Percentiles rank a stretch among this genome's conserved stretches.
Evolutionary conservation across 2,329 filamentous ascomycete species (phyloP).

Genomic region (Fusarium brevicatenulatum): DNA sequence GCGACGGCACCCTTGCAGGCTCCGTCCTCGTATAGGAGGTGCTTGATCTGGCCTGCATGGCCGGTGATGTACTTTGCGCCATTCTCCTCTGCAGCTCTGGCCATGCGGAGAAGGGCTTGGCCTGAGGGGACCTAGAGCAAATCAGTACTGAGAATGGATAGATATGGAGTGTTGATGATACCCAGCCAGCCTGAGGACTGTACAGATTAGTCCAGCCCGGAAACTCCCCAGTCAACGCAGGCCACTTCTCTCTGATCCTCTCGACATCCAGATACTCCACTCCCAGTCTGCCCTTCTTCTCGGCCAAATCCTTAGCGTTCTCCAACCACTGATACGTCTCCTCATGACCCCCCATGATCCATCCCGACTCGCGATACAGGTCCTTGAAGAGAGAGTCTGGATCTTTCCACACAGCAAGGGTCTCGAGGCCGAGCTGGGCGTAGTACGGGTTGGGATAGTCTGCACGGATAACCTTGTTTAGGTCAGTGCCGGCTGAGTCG

Average conservation of each 20-base stretch:
- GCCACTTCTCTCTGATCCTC: constrained; percentile 44
- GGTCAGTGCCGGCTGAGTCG: constrained; percentile 65
- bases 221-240: constrained; percentile 42
- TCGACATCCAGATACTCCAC: constrained; percentile 43
- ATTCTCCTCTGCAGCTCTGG: constrained; percentile 39
- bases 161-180: constrained; percentile 4
- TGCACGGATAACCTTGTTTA: constrained; percentile 70
- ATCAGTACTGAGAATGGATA: not conserved
- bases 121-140: constrained; percentile 32
- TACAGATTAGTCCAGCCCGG: constrained; percentile 45
- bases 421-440: constrained; percentile 56
- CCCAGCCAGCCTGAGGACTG: constrained; percentile 47
- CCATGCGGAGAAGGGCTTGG: constrained; percentile 48
- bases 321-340: constrained; percentile 45
- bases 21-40: constrained; percentile 41
- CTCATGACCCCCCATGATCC: constrained; percentile 44
- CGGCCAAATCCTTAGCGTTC: constrained; percentile 40
- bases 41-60: constrained; percentile 35
- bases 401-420: constrained; percentile 45
- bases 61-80: constrained; percentile 47
- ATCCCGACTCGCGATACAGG: constrained; percentile 48
- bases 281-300: constrained; percentile 35
- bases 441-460: constrained; percentile 69
- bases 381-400: constrained; percentile 43
- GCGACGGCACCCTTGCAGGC: constrained; percentile 60